Conservation (phyloP, 805 yeast species). For the Jamesozyma jinghongensis region DNA sequence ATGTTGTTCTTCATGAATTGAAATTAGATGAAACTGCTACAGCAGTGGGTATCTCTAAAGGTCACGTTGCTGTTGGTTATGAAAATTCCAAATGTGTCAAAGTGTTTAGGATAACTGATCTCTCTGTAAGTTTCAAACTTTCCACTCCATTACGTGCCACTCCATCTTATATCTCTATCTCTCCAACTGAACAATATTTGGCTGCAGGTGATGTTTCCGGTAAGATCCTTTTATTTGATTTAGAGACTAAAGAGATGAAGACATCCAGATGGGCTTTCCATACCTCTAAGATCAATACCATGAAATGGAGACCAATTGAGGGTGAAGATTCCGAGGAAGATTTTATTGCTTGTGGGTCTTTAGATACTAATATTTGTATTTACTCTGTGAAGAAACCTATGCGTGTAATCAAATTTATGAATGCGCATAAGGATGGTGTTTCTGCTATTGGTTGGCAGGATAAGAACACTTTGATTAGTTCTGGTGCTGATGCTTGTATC, state of each 20-base stretch:
- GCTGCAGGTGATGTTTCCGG: slow-evolving; percentile 89
- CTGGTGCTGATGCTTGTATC: slow-evolving; percentile 75
- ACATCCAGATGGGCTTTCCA: slow-evolving; percentile 97
- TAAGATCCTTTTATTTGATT: slow-evolving; percentile 65
- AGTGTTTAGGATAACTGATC: slow-evolving; percentile 32
- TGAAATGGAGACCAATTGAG: slow-evolving; percentile 52
- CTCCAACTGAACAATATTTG: slow-evolving; percentile 56
- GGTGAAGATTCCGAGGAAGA: slow-evolving; percentile 50
- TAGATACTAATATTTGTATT: slow-evolving; percentile 72
- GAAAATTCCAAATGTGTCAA: slow-evolving; percentile 33
- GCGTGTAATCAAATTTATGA: slow-evolving; percentile 60
- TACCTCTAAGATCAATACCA: slow-evolving; percentile 67
- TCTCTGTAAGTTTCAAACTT: slow-evolving; percentile 28
- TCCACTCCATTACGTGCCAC: slow-evolving; percentile 45
- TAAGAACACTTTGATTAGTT: slow-evolving; percentile 43
- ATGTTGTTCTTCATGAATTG: slow-evolving; percentile 23
- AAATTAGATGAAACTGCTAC: slow-evolving; percentile 35
- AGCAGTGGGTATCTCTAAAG: slow-evolving; percentile 37
- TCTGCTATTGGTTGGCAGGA: slow-evolving; percentile 63
- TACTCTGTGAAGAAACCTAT: slow-evolving; percentile 75
- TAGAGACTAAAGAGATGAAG: slow-evolving; percentile 43
- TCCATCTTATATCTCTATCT: slow-evolving; percentile 55
- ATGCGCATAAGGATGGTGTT: slow-evolving; percentile 87
- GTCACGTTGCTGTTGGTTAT: slow-evolving; percentile 43
- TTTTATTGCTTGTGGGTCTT: slow-evolving; percentile 66